These are phyloP conservation scores for Diplodia sapinea DNA, from an alignment of 2,329 filamentous ascomycete genomes.

Conservation along the genomic window DNA sequence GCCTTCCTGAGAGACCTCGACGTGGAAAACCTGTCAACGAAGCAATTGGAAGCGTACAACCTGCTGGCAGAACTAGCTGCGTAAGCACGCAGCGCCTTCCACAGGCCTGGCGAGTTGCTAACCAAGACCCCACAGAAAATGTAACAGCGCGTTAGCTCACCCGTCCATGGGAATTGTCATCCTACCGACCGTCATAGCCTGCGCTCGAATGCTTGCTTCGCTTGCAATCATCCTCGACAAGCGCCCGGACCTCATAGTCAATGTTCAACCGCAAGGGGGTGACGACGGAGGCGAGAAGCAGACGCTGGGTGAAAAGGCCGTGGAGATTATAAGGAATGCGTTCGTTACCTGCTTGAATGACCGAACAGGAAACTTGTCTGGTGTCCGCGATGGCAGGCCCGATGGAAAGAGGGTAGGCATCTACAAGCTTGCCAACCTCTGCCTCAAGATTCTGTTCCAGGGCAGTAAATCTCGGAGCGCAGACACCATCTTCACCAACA, in stretches of 20 bases:
- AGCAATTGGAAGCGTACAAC: slow-evolving; percentile 70
- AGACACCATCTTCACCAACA: slow-evolving; percentile 87
- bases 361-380: slow-evolving; percentile 67
- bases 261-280: slow-evolving; percentile 53
- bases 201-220: slow-evolving; percentile 79
- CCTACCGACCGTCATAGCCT: slow-evolving; percentile 80
- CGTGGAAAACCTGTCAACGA: slow-evolving; percentile 65
- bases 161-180: slow-evolving; percentile 80
- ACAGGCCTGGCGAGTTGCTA: not conserved
- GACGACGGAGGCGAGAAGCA: slow-evolving; percentile 67
- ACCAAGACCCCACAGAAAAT: slow-evolving; percentile 64
- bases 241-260: slow-evolving; percentile 75
- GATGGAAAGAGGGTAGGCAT: slow-evolving; percentile 87
- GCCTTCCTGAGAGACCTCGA: slow-evolving; percentile 81
- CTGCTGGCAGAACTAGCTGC: slow-evolving; percentile 75
- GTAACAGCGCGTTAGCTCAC: slow-evolving; percentile 80
- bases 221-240: slow-evolving; percentile 85
- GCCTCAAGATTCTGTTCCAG: slow-evolving; percentile 85
- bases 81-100: slow-evolving; percentile 57
- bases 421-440: slow-evolving; percentile 90
- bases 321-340: slow-evolving; percentile 86
- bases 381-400: slow-evolving; percentile 65
- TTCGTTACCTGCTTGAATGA: slow-evolving; percentile 91
- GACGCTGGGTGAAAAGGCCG: slow-evolving; percentile 84
- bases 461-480: slow-evolving; percentile 83